Base-by-base conservation (phyloP, 768 basidiomycete species). In the Paxillus ammoniavirescens region DNA sequence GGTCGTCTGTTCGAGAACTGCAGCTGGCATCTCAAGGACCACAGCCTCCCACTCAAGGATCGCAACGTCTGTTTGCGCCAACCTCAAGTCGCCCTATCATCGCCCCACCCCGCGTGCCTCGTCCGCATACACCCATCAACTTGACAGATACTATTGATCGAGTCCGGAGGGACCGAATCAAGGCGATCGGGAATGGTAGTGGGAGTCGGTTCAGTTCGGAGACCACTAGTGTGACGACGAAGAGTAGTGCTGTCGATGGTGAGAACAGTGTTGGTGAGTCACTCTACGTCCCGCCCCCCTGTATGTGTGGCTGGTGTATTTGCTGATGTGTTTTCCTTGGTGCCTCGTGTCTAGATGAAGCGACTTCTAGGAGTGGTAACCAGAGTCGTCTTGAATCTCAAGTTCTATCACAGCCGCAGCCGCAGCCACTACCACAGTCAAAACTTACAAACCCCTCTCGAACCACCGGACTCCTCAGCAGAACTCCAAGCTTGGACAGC, bases 71-170 rank as follows among this genome's bases (percentile, higher is more conserved):
- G 0, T 9, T 23, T 2, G 3, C 36, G 12, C 41, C 42, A 12
- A 28, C 58, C 4, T 31, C 59, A 8, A 49, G 52, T 10, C 62
- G 41, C 1, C 61, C 54, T 12, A 23, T 59, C 30, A 65, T 67
- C 35, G 56, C 54, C 10, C 66, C 66, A 12, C 65, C 68, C 5
- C 66, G 63, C 30, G 7, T 61, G 1, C 65, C 63, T 13, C 48
- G 47, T 1, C 47, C 56, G 10, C 31, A 31, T 10, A 28, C 56
- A 30, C 56, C 59, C 2, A 52, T 61, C 55, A 54, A 66, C 0
- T 46, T 68, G 13, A 53, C 53, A 4, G 66, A 70, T 1, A 49
- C 23, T 17, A 54, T 68, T 23, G 68, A 70, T 23, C 47, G 46
- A 4, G 35, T 65, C n/a, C 60, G 67, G 9, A 53, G 43, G 28